Conservation (phyloP, 768 basidiomycete species). For the Dacryopinax primogenitus region DNA sequence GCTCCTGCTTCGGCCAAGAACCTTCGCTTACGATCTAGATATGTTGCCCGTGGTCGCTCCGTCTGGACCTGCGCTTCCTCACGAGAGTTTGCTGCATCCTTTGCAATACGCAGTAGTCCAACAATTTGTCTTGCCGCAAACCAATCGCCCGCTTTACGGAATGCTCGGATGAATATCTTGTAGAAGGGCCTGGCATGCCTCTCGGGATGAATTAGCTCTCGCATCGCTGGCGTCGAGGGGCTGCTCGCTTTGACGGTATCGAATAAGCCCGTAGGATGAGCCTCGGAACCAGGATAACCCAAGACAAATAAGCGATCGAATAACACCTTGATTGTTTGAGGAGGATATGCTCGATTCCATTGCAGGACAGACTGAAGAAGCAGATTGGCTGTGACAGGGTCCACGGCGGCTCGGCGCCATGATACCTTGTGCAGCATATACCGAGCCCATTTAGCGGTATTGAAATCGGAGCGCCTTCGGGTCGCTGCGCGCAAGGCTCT, state of each 20-base stretch:
- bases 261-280: conserved; percentile 15
- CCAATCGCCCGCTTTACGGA: conserved; percentile 43
- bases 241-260: not conserved
- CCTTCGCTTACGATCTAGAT: not conserved
- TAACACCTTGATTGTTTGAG: conserved; percentile 36
- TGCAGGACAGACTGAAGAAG: conserved; percentile 46
- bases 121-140: conserved; percentile 27
- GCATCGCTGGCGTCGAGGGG: not conserved
- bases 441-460: conserved; percentile 15
- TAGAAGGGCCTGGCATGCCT: conserved; percentile 55
- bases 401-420: conserved; percentile 33
- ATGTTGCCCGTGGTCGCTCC: not conserved
- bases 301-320: conserved; percentile 50
- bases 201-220: conserved; percentile 37
- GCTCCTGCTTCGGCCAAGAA: not conserved
- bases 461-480: not conserved
- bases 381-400: conserved; percentile 60
- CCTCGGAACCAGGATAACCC: conserved; percentile 40
- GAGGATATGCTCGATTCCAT: conserved; percentile 37
- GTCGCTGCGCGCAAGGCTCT: conserved; percentile 6
- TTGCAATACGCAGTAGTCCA: not conserved
- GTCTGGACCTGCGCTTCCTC: not conserved
- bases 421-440: conserved; percentile 34
- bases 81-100: not conserved
- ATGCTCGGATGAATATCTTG: conserved; percentile 57